phyloP scores from a whole-genome alignment of 371 early-diverging fungal genomes.

The Lichtheimia ramosa region DNA sequence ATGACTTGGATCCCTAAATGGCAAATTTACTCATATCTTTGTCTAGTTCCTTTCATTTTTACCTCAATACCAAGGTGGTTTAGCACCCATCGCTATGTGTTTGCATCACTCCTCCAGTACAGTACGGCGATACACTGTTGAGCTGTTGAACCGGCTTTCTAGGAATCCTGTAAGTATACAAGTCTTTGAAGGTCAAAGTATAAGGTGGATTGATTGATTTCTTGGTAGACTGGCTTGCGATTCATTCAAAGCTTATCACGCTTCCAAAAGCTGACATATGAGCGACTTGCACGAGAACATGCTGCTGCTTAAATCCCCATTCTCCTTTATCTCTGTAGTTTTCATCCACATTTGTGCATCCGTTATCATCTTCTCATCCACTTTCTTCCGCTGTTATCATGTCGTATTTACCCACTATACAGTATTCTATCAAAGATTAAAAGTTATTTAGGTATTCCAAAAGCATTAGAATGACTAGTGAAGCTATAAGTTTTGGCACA shows the following conservation, averaged over 20 bases:
- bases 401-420: no score
- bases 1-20: background rate
- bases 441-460: no score
- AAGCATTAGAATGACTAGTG: no score
- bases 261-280: conserved; percentile 47
- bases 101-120: conserved; percentile 72
- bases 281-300: conserved; percentile 16
- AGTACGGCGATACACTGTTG: conserved; percentile 64
- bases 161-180: conserved; percentile 58
- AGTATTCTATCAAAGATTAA: no score
- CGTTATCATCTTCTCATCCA: no score
- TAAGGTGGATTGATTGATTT: background rate
- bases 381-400: no score
- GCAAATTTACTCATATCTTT: background rate
- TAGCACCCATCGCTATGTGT: conserved; percentile 79
- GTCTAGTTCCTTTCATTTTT: conserved; percentile 70
- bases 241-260: conserved; percentile 43
- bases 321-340: no score
- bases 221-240: conserved; percentile 29
- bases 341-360: no score
- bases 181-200: background rate
- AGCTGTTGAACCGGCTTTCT: conserved; percentile 66
- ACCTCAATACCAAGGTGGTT: conserved; percentile 83
- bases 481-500: no score
- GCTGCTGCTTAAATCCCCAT: no score